These are phyloP conservation scores for Akebia trifoliata DNA, from an alignment of 164 flowering plant species.

Conservation along the genomic window DNA sequence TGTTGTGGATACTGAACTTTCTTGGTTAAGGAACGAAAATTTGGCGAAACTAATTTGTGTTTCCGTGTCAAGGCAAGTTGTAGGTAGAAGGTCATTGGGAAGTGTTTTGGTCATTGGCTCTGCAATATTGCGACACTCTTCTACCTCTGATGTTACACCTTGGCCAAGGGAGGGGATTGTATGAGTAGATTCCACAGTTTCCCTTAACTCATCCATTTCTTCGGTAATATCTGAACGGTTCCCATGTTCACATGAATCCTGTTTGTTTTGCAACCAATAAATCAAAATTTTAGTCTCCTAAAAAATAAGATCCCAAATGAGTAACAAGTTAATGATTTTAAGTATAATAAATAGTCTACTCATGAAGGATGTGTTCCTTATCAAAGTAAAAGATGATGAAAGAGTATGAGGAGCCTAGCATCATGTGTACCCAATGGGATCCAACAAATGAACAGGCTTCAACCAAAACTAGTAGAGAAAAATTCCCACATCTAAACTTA, in stretches of 20 bases:
- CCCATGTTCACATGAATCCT: conserved; percentile 81
- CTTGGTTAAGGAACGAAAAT: conserved; percentile 17
- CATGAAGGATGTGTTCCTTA: no score
- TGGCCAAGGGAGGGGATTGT: conserved; percentile 13
- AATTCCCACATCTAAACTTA: no score
- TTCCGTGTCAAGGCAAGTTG: conserved; percentile 19
- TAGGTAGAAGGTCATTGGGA: conserved; percentile 14
- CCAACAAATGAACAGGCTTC: no score
- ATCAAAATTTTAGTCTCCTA: conserved; percentile 1
- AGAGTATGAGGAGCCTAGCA: no score
- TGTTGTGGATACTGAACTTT: conserved; percentile 2
- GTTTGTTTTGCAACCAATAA: conserved; percentile 11
- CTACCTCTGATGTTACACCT: conserved; percentile 21
- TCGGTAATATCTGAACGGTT: conserved; percentile 75
- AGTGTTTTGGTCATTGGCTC: conserved; percentile 15
- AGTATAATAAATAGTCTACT: no score
- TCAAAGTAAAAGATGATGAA: no score
- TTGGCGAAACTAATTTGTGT: conserved; percentile 17
- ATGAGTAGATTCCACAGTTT: conserved; percentile 15
- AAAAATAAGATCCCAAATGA: background rate
- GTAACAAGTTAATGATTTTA: no score
- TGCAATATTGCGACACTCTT: conserved; percentile 7
- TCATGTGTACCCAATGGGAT: no score
- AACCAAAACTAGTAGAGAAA: no score
- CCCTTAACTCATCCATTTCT: conserved; percentile 54